A percentile compares a stretch with the other conserved stretches of the same genome.
Conservation (phyloP, 768 basidiomycete genomes). For the Mycena floridula region DNA sequence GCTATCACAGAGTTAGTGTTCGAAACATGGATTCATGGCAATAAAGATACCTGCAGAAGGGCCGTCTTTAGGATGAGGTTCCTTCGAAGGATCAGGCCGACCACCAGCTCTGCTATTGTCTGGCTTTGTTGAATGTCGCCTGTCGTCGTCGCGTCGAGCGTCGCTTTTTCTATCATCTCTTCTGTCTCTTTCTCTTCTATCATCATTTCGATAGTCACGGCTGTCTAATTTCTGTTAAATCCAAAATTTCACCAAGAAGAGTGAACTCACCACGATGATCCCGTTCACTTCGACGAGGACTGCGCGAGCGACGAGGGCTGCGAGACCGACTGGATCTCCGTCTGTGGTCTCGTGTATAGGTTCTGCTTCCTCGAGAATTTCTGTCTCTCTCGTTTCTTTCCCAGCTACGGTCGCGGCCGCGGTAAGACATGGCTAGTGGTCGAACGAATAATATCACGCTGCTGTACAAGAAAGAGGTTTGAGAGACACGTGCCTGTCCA, state of each 20-base stretch:
- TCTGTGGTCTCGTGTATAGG: conserved; percentile 29
- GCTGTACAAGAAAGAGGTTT: too few relatives aligned
- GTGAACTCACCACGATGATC: conserved; percentile 27
- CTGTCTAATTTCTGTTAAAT: too few relatives aligned
- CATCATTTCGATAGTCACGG: conserved; percentile 26
- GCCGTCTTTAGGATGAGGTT: background rate
- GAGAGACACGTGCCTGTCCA: too few relatives aligned
- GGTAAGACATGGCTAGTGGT: conserved; percentile 61
- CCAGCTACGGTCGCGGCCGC: conserved; percentile 60
- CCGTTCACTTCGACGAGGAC: conserved; percentile 36
- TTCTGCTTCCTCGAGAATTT: conserved; percentile 32
- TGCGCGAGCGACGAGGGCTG: conserved; percentile 37
- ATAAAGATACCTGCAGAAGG: background rate
- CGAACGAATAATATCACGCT: too few relatives aligned
- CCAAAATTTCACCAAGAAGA: too few relatives aligned
- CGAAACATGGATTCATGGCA: too few relatives aligned
- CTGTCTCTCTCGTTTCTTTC: conserved; percentile 48
- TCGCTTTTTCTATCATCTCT: conserved; percentile 34
- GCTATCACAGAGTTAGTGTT: too few relatives aligned
- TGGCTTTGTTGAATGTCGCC: conserved; percentile 10
- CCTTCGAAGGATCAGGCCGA: conserved; percentile 10
- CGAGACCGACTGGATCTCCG: conserved; percentile 33
- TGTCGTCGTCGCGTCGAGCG: conserved; percentile 22
- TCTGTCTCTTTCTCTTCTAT: conserved; percentile 29
- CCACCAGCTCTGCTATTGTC: conserved; percentile 24